Evolutionary conservation across 345 rosid species (phyloP), one percentile per base, ranked within the genome.

Genomic region (Linum lewisii): DNA sequence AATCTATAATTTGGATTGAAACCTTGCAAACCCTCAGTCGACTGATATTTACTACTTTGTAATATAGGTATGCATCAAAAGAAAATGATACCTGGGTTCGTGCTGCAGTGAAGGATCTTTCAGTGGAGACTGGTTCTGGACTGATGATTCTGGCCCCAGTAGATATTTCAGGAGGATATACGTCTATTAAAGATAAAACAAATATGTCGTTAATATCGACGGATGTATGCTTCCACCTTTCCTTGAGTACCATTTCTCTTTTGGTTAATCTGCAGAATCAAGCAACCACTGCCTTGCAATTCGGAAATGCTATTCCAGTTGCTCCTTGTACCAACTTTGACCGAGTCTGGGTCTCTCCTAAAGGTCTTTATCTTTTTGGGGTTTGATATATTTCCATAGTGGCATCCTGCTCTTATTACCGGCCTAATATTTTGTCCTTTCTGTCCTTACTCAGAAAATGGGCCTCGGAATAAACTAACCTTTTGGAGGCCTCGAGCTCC

Each of bases 401-500:
- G 24, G 53, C 29, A 52, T 52, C 25, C 25, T 10, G 11, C 21
- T 53, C 58, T 5, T 38, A 20, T 54, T 9, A 68, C 51, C n/a
- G 58, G 19, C 50, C 29, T 45, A 49, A 57, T 9, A 7, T 53
- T 66, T 50, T 36, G 54, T 25, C 21, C 7, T 42, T 25, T 24
- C 7, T 57, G 19, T 54, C 54, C 59, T 34, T 63, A 2, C 73
- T 70, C 90, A 93, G 99, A 82, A 68, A 83, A 74, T 74, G 95
- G 88, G 42, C 73, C 84, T 13, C 68, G 58, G 68, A 82, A 83
- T 74, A 84, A 79, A 62, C 94, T 93, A 64, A 87, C 99, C 42
- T 81, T 93, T 69, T 93, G 99, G 99, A 85, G 99, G 72, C 95
- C 99, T 69, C 85, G 73, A 60, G 91, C 97, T 72, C 97, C 99